A percentile compares a stretch with the other conserved stretches of the same genome.
phyloP scores from a whole-genome alignment of 495 filamentous ascomycete genomes.

The Lophiostoma macrostomum region DNA sequence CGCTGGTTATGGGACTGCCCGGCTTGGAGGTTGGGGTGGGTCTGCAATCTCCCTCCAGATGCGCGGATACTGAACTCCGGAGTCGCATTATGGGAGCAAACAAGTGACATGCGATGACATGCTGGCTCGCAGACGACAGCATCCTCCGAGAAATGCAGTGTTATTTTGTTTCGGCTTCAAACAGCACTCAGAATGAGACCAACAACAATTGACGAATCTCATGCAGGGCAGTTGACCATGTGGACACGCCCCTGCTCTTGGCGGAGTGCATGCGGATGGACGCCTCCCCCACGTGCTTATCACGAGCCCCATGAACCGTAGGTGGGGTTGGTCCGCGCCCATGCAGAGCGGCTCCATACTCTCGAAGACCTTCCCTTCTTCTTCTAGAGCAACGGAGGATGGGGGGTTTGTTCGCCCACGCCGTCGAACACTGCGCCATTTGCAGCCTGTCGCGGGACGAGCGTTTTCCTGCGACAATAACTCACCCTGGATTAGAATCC shows the following conservation, averaged over 20 bases:
- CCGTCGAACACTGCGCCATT: not conserved
- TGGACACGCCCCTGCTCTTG: slow-evolving; percentile 25
- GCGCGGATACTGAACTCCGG: not conserved
- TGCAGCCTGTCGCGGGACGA: not conserved
- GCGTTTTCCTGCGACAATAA: too few relatives aligned
- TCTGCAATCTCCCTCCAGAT: not conserved
- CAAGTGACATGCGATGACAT: not conserved
- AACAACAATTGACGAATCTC: slow-evolving; percentile 12
- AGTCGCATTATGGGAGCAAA: not conserved
- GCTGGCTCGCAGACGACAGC: not conserved
- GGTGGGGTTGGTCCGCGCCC: slow-evolving; percentile 10
- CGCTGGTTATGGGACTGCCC: not conserved
- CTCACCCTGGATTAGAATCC: too few relatives aligned
- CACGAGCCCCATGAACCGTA: slow-evolving; percentile 12
- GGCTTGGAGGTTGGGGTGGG: not conserved
- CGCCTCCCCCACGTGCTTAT: slow-evolving; percentile 30
- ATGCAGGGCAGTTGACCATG: slow-evolving; percentile 18
- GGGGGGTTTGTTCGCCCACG: not conserved
- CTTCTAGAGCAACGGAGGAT: slow-evolving; percentile 4
- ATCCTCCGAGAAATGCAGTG: not conserved
- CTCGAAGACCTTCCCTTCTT: slow-evolving; percentile 4
- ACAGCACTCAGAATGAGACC: slow-evolving; percentile 2
- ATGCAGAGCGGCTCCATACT: slow-evolving; percentile 10
- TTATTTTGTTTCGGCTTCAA: slow-evolving; percentile 6
- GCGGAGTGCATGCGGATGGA: slow-evolving; percentile 6